A percentile compares a stretch with the other conserved stretches of the same genome.
phyloP scores from a whole-genome alignment of 352 stramenopile species.

The Peronospora farinosa region DNA sequence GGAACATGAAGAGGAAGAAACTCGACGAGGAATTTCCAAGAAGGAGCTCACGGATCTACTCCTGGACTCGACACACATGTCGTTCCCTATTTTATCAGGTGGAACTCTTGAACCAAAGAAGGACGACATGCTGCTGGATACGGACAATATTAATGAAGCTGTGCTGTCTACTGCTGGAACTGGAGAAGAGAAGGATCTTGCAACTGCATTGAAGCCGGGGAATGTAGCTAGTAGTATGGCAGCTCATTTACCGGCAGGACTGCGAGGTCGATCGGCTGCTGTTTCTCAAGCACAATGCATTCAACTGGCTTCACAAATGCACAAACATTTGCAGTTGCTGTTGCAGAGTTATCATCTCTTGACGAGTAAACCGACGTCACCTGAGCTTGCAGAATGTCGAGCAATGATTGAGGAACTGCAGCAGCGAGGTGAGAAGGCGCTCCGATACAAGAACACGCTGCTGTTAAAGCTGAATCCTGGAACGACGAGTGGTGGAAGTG shows the following conservation, averaged over 20 bases:
- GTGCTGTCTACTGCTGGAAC: constrained; percentile 1
- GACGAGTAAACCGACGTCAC: constrained; percentile 9
- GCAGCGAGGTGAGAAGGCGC: constrained; percentile 49
- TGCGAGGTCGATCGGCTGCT: constrained; percentile 20
- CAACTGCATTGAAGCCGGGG: constrained; percentile 1
- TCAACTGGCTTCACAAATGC: constrained; percentile 80
- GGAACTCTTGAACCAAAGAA: constrained; percentile 5
- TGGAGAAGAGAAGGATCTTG: neutral
- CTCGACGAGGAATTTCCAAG: constrained; percentile 56
- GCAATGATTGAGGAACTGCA: constrained; percentile 68
- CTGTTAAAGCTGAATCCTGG: constrained; percentile 52
- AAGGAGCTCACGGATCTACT: constrained; percentile 76
- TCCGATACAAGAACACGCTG: constrained; percentile 56
- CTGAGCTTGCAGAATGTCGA: constrained; percentile 32
- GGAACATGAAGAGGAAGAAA: constrained; percentile 57
- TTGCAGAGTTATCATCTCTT: constrained; percentile 67
- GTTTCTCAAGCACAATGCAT: constrained; percentile 69
- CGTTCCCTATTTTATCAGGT: constrained; percentile 31
- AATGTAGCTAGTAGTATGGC: constrained; percentile 5
- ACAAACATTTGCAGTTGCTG: constrained; percentile 82
- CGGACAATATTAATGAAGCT: constrained; percentile 1
- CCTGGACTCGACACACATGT: constrained; percentile 70
- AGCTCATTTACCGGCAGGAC: constrained; percentile 5
- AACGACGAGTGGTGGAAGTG: constrained; percentile 5
- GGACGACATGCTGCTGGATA: constrained; percentile 1